Base-by-base conservation (phyloP, 371 early-diverging fungal genomes). In the Circinella minor region DNA sequence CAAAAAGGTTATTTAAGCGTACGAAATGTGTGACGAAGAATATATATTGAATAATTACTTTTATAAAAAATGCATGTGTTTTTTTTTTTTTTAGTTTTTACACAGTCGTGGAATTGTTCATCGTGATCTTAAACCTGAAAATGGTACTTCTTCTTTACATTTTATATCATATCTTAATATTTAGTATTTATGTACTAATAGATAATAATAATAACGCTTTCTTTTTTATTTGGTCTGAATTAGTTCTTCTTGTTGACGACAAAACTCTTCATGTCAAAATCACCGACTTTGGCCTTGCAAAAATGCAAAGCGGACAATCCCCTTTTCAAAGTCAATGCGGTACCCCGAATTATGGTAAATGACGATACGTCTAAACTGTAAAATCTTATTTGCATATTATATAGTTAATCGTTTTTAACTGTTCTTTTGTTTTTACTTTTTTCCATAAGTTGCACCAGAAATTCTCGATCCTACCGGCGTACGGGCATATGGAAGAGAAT, bases 231-330 rank as follows among this genome's bases (percentile, higher is more conserved):
- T 95, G 75, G 92, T 43, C 43, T 43, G 11, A 3, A 43, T 9
- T 95, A 81, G 90, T 98, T 4, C 77, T 98, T 39, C 81, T 91
- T 79, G 87, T 91, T 71, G 77, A 89, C 74, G 78, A 84, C 71
- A 65, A 82, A 7, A 70, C 61, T 0, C 70, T 91, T 51, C 92
- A 89, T 61, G 83, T 97, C 72, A 96, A 96, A 86, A 89, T 98
- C 38, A 90, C 94, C 27, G 98, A 98, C 77, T 98, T 98, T 86
- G 98, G 98, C 0, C 78, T 98, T 51, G 96, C 98, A 54, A 96
- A 95, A 76, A 92, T 87, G 74, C 86, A 87, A 86, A 89, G 77
- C 17, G 60, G 69, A 78, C 81, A 77, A 10, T 59, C 73, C n/a
- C 79, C 79, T 39, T 90, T 90, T 83, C 77, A 78, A 70, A 96